Base-by-base conservation (phyloP, 345 rosid genomes). In the Eucalyptus virginea region DNA sequence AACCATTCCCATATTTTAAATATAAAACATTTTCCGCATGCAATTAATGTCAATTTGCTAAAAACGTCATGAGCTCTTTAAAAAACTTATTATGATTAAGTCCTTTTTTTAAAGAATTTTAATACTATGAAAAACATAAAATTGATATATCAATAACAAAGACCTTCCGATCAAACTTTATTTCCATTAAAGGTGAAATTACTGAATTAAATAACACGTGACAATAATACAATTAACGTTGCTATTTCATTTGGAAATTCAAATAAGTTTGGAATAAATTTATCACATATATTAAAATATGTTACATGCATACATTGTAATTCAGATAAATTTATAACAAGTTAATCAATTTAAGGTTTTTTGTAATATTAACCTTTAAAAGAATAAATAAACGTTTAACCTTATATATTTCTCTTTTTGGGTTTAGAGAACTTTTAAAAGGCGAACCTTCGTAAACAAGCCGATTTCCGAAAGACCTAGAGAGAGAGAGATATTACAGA, bases 141-240 rank as follows among this genome's bases (percentile, higher is more conserved):
- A 52, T 0, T 19, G 1, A 52, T 19, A 52, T 2, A 52, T 52
- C 0, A 0, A 52, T 52, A 52, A 52, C 0, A 3, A 51, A n/a
- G n/a, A n/a, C n/a, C n/a, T n/a, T n/a, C n/a, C n/a, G n/a, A n/a
- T n/a, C n/a, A n/a, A n/a, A n/a, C n/a, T n/a, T n/a, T n/a, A n/a
- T n/a, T n/a, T n/a, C n/a, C n/a, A n/a, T n/a, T 52, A 0, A 52
- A 52, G 4, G 11, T 52, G 2, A 52, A 52, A 52, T 52, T 52
- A 0, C 0, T 19, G 0, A 52, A 52, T 52, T 18, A 52, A 0
- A 52, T 52, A 52, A 52, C 0, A 19, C 0, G 5, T 52, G 0
- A 8, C 1, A 8, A 52, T 52, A 52, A 52, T 0, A 52, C 58
- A 21, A 52, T 21, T 52, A 52, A 52, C 5, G 21, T 52, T 8